These are phyloP conservation scores for Yamadazyma triangularis DNA, from an alignment of 1,139 yeast genomes.

Conservation along the genomic window DNA sequence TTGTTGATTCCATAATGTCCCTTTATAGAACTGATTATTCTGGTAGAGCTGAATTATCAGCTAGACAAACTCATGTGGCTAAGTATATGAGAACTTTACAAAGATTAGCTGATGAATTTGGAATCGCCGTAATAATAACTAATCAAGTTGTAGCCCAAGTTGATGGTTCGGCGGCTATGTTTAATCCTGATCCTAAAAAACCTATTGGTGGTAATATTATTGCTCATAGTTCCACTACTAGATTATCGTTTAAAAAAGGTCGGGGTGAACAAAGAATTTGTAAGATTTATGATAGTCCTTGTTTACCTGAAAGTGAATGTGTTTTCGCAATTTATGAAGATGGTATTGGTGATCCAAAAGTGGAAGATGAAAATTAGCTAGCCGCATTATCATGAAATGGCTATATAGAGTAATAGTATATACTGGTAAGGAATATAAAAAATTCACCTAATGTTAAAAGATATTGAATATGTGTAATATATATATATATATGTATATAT, in stretches of 20 bases:
- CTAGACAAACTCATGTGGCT: constrained; percentile 93
- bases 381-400: no score
- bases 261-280: constrained; percentile 90
- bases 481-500: background rate
- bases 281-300: constrained; percentile 91
- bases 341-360: constrained; percentile 93
- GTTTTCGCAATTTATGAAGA: constrained; percentile 95
- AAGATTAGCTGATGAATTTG: constrained; percentile 94
- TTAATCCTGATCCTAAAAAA: constrained; percentile 96
- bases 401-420: background rate
- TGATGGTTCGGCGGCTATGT: constrained; percentile 80
- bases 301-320: constrained; percentile 92
- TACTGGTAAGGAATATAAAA: background rate
- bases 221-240: constrained; percentile 94
- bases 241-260: constrained; percentile 86
- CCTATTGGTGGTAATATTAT: constrained; percentile 98
- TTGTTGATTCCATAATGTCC: constrained; percentile 96
- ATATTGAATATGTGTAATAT: background rate
- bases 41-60: constrained; percentile 95
- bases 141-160: constrained; percentile 98
- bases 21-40: constrained; percentile 91
- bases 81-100: constrained; percentile 88
- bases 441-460: background rate
- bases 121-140: constrained; percentile 96
- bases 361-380: constrained; percentile 49